Conservation (phyloP, 1,139 yeast genomes). For the Kazachstania sp. region DNA sequence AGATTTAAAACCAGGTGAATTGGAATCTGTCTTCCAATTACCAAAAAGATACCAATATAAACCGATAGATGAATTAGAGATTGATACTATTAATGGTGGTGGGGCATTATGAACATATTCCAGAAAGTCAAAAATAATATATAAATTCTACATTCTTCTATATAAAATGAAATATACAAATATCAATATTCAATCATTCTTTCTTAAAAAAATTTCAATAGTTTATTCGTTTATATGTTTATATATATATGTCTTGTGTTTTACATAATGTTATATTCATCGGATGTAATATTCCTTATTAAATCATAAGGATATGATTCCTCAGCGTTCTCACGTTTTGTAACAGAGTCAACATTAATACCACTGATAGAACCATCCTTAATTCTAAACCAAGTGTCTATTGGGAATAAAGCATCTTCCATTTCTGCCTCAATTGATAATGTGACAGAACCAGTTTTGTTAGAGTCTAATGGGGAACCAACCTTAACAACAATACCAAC, state of each 20-base stretch:
- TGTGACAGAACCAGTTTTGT: conserved; percentile 68
- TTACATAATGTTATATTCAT: conserved; percentile 55
- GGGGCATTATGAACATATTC: conserved; percentile 43
- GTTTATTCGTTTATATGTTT: not conserved
- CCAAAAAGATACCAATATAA: conserved; percentile 65
- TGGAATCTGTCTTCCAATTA: conserved; percentile 52
- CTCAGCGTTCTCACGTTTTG: conserved; percentile 31
- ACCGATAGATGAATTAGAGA: conserved; percentile 54
- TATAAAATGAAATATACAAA: not conserved
- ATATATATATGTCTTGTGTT: not conserved
- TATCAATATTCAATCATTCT: not conserved
- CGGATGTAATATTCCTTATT: conserved; percentile 52
- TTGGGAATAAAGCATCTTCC: conserved; percentile 87
- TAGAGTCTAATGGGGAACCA: conserved; percentile 39
- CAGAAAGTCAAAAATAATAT: not conserved
- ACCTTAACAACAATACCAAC: conserved; percentile 51
- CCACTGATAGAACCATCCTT: conserved; percentile 35
- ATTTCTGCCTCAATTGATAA: conserved; percentile 64
- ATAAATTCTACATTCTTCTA: not conserved
- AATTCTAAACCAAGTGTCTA: conserved; percentile 28
- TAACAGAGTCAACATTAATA: conserved; percentile 40
- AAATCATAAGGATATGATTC: conserved; percentile 62
- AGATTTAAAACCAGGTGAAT: conserved; percentile 26
- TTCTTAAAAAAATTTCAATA: not conserved
- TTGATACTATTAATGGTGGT: conserved; percentile 64